Evolutionary conservation across 345 rosid genomes (phyloP).

Genomic region (Microthlaspi erraticum): DNA sequence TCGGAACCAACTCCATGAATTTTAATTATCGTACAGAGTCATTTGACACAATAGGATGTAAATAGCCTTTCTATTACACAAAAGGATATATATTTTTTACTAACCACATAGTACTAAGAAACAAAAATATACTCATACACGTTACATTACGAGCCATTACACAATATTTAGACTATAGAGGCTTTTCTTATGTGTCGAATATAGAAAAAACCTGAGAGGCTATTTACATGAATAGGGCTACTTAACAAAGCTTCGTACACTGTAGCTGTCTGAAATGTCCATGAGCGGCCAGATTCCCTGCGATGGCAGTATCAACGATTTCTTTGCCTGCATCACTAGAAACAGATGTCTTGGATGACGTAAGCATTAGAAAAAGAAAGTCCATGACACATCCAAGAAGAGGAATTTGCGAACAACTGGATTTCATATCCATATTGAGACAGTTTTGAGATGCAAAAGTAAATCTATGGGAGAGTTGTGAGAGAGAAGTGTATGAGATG

Average conservation of each 20-base stretch:
- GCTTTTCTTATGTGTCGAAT: not conserved
- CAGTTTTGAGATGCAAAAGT: conserved; percentile 4
- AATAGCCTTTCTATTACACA: not conserved
- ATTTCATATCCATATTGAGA: not conserved
- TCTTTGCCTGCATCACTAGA: not conserved
- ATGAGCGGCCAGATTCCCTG: conserved; percentile 29
- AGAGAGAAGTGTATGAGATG: conserved; percentile 24
- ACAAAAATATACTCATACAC: not conserved
- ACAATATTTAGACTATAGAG: too few species aligned
- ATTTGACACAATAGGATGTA: too few species aligned
- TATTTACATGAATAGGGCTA: too few species aligned
- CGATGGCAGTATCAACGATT: not conserved
- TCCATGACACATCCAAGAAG: conserved; percentile 36
- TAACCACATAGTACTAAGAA: too few species aligned
- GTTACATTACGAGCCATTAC: too few species aligned
- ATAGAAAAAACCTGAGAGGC: not conserved
- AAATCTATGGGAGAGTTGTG: not conserved
- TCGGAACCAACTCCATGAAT: too few species aligned
- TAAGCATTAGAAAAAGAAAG: conserved; percentile 5
- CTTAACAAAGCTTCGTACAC: conserved; percentile 3
- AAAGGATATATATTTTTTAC: not conserved
- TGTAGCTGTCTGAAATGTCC: conserved; percentile 33
- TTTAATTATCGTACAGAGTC: not conserved
- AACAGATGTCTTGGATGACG: conserved; percentile 2
- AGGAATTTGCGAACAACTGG: conserved; percentile 23